Evolutionary conservation across 495 filamentous ascomycete species (phyloP).

Genomic region (Hypoxylon rickii): DNA sequence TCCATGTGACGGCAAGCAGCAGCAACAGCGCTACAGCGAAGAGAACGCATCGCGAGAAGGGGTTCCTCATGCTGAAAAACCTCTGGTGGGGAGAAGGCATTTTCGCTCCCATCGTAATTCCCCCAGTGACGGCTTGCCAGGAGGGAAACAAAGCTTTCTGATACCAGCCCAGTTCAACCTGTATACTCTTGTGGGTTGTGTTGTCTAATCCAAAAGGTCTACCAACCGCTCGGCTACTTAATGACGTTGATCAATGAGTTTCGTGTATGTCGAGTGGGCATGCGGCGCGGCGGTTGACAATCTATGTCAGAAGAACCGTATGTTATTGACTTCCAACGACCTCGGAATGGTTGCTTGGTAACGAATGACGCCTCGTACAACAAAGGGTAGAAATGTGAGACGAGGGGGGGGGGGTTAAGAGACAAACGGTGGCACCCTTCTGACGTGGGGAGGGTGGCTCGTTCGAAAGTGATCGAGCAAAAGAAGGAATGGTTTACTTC

Average conservation of each 20-base stretch:
- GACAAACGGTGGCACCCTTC: conserved; percentile 14
- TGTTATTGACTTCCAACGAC: conserved; percentile 12
- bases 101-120: conserved; percentile 44
- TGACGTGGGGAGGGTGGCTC: conserved; percentile 20
- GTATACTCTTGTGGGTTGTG: neutral
- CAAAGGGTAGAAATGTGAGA: conserved; percentile 16
- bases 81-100: conserved; percentile 43
- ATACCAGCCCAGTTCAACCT: conserved; percentile 9
- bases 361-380: conserved; percentile 32
- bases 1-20: conserved; percentile 42
- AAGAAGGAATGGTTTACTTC: conserved; percentile 24
- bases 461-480: conserved; percentile 13
- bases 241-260: conserved; percentile 34
- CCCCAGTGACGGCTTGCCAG: conserved; percentile 24
- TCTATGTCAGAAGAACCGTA: conserved; percentile 26
- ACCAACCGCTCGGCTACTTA: conserved; percentile 19
- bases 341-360: conserved; percentile 18
- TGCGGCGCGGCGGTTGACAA: conserved; percentile 33
- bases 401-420: conserved; percentile 20
- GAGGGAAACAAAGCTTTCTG: conserved; percentile 19
- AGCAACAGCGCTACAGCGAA: conserved; percentile 43
- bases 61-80: conserved; percentile 51
- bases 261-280: conserved; percentile 26
- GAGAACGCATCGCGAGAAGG: conserved; percentile 45
- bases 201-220: neutral